Conservation (phyloP, 768 basidiomycete species). For the Candolleomyces eurysporus region DNA sequence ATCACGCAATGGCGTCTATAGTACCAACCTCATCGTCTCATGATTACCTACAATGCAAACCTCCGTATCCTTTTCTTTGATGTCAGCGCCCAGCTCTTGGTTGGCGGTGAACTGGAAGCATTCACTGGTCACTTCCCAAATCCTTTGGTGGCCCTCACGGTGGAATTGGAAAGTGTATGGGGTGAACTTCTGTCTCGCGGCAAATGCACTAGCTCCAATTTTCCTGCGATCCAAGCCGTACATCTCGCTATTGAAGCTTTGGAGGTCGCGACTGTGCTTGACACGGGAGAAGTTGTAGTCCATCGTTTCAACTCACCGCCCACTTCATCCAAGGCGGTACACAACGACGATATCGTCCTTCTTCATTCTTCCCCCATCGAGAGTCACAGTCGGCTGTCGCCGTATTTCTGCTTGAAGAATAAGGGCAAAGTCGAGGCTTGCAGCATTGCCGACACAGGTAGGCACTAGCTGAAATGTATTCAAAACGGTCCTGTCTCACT, state of each 20-base stretch:
- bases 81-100: conserved; percentile 62
- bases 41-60: conserved; percentile 64
- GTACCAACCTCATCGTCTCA: conserved; percentile 63
- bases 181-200: conserved; percentile 11
- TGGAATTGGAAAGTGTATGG: conserved; percentile 53
- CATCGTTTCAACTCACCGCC: conserved; percentile 33
- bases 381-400: conserved; percentile 47
- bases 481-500: neutral
- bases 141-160: conserved; percentile 57
- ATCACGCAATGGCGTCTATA: conserved; percentile 18
- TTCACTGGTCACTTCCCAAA: conserved; percentile 64
- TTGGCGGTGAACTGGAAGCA: conserved; percentile 40
- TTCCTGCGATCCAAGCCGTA: conserved; percentile 38
- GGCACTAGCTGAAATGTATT: conserved; percentile 13
- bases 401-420: conserved; percentile 47
- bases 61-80: conserved; percentile 72
- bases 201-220: neutral
- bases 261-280: conserved; percentile 54
- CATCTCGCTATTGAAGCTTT: conserved; percentile 54
- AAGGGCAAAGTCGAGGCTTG: conserved; percentile 50
- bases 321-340: conserved; percentile 17
- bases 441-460: conserved; percentile 75
- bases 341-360: conserved; percentile 51
- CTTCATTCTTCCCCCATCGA: conserved; percentile 47
- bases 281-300: conserved; percentile 56